Percentiles rank a stretch among this genome's conserved stretches.
Conservation (phyloP, 306 rosid species). For the Alnus glutinosa region DNA sequence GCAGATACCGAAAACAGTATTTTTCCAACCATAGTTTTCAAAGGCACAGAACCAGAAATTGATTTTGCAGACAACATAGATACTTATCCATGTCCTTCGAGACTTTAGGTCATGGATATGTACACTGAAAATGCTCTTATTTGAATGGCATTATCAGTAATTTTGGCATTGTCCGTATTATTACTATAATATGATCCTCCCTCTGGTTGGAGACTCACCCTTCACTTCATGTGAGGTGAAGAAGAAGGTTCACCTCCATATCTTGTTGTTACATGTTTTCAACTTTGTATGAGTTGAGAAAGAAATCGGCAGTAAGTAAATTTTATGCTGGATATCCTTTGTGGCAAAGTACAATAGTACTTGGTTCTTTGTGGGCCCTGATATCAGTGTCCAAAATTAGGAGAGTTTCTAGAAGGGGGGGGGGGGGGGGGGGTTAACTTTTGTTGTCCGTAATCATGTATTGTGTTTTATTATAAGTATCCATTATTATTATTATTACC, state of each 20-base stretch:
- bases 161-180: not conserved
- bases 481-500: too few relatives aligned
- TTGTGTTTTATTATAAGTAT: too few relatives aligned
- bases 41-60: not conserved
- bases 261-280: not conserved
- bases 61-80: not conserved
- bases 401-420: too few relatives aligned
- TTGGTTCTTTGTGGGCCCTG: not conserved
- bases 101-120: not conserved
- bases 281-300: not conserved
- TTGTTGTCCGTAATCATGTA: too few relatives aligned
- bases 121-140: not conserved
- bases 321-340: not conserved
- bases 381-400: too few relatives aligned
- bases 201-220: not conserved
- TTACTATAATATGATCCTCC: not conserved
- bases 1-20: not conserved
- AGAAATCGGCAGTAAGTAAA: too few relatives aligned
- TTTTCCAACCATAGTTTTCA: conserved; percentile 13
- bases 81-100: not conserved
- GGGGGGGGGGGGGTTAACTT: too few relatives aligned
- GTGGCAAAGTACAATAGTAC: not conserved
- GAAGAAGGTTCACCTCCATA: not conserved
- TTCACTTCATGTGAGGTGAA: not conserved
- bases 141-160: not conserved